These are phyloP conservation scores for Penicillium aurantiogriseum DNA, from an alignment of 2,329 filamentous ascomycete species.

Conservation along the genomic window DNA sequence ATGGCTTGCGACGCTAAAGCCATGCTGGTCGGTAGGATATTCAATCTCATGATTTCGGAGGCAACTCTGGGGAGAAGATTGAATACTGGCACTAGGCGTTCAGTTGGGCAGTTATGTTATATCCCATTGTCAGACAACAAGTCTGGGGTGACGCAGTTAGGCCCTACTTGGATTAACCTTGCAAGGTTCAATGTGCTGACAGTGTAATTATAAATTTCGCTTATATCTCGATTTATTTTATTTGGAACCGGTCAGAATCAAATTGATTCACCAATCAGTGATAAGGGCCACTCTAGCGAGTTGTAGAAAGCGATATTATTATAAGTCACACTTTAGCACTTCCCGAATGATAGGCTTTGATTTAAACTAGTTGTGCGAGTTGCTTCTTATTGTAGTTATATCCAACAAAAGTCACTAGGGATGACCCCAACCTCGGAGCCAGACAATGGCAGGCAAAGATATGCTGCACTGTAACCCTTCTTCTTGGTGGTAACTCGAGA, in stretches of 20 bases:
- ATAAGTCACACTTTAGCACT: background rate
- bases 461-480: background rate
- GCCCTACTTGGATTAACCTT: background rate
- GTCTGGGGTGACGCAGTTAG: background rate
- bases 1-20: slow-evolving; percentile 9
- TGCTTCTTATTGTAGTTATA: too few relatives aligned
- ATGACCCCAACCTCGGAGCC: background rate
- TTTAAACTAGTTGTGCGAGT: background rate
- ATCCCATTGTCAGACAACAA: background rate
- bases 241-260: background rate
- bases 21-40: background rate
- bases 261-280: too few relatives aligned
- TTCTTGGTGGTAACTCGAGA: background rate
- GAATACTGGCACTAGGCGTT: background rate
- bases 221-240: background rate
- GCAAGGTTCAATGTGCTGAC: background rate
- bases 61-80: background rate
- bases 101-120: background rate
- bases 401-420: background rate
- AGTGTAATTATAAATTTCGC: background rate
- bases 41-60: slow-evolving; percentile 10
- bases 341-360: background rate
- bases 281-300: too few relatives aligned
- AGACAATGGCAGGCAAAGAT: background rate
- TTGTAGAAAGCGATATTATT: background rate